A percentile compares a stretch with the other conserved stretches of the same genome.
Conservation (phyloP, 176 grass and related monocot species). For the Juncus inflexus region DNA sequence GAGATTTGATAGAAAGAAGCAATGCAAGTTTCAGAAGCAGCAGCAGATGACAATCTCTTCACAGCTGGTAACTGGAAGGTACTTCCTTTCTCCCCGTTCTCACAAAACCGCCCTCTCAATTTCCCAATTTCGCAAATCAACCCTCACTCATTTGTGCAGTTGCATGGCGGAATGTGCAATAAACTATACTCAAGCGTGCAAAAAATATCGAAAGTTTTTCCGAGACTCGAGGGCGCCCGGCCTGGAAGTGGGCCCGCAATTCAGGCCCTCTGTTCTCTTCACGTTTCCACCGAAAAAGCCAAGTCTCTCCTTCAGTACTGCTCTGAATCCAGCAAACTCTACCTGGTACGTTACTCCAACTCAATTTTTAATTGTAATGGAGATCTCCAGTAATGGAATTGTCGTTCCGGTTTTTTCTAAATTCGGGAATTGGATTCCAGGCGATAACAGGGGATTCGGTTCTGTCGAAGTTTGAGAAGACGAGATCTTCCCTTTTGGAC, state of each 20-base stretch:
- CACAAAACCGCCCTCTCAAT: not conserved
- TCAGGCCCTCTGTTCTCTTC: conserved; percentile 57
- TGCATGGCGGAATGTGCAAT: conserved; percentile 75
- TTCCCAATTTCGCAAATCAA: conserved; percentile 8
- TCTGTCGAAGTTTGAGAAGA: conserved; percentile 66
- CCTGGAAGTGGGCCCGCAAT: conserved; percentile 49
- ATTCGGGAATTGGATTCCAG: conserved; percentile 32
- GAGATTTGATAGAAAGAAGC: conserved; percentile 38
- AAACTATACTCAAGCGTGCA: conserved; percentile 45
- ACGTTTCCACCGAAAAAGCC: conserved; percentile 52
- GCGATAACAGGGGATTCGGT: conserved; percentile 52
- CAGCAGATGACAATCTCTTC: conserved; percentile 45
- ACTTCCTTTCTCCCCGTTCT: conserved; percentile 13
- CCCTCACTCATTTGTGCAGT: conserved; percentile 37
- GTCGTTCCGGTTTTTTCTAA: conserved; percentile 15
- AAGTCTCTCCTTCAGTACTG: conserved; percentile 69
- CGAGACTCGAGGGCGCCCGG: conserved; percentile 45
- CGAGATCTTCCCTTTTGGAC: conserved; percentile 62
- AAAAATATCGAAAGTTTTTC: conserved; percentile 51
- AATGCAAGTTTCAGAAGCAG: conserved; percentile 58
- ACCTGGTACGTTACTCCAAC: conserved; percentile 52
- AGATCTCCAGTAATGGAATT: conserved; percentile 11
- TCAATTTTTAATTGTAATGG: not conserved
- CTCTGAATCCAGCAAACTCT: conserved; percentile 86
- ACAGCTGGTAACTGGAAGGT: conserved; percentile 63